Evolutionary conservation across 2,329 filamentous ascomycete genomes (phyloP).

Genomic region (Lasiodiplodia citricola): DNA sequence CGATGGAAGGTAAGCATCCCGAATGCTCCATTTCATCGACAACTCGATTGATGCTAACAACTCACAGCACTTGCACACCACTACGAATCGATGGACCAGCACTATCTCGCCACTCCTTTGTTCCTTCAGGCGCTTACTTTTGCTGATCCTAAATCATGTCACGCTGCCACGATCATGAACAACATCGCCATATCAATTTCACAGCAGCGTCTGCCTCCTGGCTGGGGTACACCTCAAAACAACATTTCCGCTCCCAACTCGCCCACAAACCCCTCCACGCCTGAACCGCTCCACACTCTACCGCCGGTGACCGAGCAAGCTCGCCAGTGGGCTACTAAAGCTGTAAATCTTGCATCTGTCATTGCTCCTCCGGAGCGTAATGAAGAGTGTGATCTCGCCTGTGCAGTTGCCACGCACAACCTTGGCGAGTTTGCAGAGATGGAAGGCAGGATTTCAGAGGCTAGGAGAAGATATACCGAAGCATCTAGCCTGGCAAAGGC

Average conservation of each 20-base stretch:
- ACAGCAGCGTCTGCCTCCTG: slow-evolving; percentile 56
- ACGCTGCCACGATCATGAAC: slow-evolving; percentile 85
- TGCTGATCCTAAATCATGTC: slow-evolving; percentile 69
- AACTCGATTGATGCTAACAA: slow-evolving; percentile 32
- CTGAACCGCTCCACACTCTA: slow-evolving; percentile 39
- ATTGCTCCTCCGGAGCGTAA: slow-evolving; percentile 71
- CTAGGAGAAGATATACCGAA: slow-evolving; percentile 71
- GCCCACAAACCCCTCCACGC: slow-evolving; percentile 43
- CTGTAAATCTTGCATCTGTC: slow-evolving; percentile 68
- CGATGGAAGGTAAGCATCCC: slow-evolving; percentile 66
- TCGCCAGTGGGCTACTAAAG: slow-evolving; percentile 78
- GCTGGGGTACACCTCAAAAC: not conserved
- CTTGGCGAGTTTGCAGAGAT: slow-evolving; percentile 83
- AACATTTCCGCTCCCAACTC: slow-evolving; percentile 32
- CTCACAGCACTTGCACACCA: slow-evolving; percentile 71
- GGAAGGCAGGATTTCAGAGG: slow-evolving; percentile 68
- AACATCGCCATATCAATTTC: slow-evolving; percentile 77
- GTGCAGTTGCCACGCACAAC: slow-evolving; percentile 83
- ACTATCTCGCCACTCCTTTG: slow-evolving; percentile 82
- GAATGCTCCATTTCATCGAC: not conserved
- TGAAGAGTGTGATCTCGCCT: slow-evolving; percentile 82
- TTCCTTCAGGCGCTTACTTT: slow-evolving; percentile 83
- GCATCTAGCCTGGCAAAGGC: slow-evolving; percentile 64
- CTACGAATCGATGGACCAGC: slow-evolving; percentile 75
- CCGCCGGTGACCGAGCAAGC: slow-evolving; percentile 69